Conservation (phyloP, 148 eudicot genomes). For the Cornus suecica region DNA sequence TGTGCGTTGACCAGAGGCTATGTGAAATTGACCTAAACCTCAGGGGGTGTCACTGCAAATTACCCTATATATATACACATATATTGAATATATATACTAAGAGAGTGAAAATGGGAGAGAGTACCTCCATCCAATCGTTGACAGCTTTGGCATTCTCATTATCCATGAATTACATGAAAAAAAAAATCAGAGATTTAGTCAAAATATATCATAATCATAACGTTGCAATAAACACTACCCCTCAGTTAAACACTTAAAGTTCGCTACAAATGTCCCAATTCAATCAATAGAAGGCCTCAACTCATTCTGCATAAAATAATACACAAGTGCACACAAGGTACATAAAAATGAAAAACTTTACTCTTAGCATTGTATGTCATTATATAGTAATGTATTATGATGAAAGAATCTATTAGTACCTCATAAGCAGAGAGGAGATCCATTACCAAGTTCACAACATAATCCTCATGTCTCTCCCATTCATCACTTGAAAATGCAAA, state of each 20-base stretch:
- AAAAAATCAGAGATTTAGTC: conserved; percentile 1
- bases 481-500: conserved; percentile 58
- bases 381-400: conserved; percentile 5
- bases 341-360: background rate
- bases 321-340: conserved; percentile 1
- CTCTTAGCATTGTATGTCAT: background rate
- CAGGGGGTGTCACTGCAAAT: too few species aligned
- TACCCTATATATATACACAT: too few species aligned
- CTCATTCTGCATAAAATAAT: conserved; percentile 59
- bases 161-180: conserved; percentile 25
- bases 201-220: background rate
- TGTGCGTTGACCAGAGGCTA: too few species aligned
- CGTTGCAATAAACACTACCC: conserved; percentile 45
- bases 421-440: conserved; percentile 74
- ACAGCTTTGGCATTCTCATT: conserved; percentile 35
- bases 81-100: too few species aligned
- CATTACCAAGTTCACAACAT: conserved; percentile 64
- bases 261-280: conserved; percentile 69
- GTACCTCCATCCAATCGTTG: too few species aligned
- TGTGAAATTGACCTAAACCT: too few species aligned
- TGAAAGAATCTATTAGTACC: conserved; percentile 35
- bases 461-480: conserved; percentile 73
- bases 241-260: conserved; percentile 62
- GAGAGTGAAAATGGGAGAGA: too few species aligned
- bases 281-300: conserved; percentile 77